These are phyloP conservation scores for Aspergillus heteromorphus DNA, from an alignment of 495 filamentous ascomycete genomes.

Conservation along the genomic window DNA sequence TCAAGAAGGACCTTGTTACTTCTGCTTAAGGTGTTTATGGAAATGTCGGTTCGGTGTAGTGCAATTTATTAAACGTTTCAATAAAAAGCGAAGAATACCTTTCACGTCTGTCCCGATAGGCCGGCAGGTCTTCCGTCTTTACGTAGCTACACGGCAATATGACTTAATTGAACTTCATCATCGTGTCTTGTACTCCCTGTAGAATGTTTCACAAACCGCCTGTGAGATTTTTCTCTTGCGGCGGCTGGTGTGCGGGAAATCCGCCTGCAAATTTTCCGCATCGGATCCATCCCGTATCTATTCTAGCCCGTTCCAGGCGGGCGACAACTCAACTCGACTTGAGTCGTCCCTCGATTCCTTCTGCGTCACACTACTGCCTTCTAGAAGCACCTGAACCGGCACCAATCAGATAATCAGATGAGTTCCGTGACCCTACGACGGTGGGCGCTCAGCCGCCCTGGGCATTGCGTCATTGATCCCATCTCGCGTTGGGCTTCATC, in stretches of 20 bases:
- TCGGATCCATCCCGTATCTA: too few species aligned
- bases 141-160: constrained; percentile 13
- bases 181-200: background rate
- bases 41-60: constrained; percentile 33
- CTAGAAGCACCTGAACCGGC: background rate
- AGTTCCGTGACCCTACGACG: constrained; percentile 2
- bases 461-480: constrained; percentile 41
- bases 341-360: background rate
- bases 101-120: constrained; percentile 16
- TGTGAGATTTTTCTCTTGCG: too few species aligned
- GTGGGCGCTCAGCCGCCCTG: constrained; percentile 11
- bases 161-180: background rate
- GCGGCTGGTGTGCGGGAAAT: background rate
- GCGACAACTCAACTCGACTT: background rate
- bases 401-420: background rate
- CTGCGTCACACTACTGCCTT: background rate
- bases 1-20: constrained; percentile 94
- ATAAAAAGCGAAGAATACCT: constrained; percentile 42
- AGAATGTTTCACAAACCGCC: too few species aligned
- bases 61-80: constrained; percentile 43
- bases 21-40: constrained; percentile 61
- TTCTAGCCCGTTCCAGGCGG: background rate
- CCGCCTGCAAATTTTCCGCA: background rate
- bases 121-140: background rate
- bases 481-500: constrained; percentile 16